Evolutionary conservation across 1,139 yeast genomes (phyloP).

Genomic region (Zygosaccharomyces pseudobailii): DNA sequence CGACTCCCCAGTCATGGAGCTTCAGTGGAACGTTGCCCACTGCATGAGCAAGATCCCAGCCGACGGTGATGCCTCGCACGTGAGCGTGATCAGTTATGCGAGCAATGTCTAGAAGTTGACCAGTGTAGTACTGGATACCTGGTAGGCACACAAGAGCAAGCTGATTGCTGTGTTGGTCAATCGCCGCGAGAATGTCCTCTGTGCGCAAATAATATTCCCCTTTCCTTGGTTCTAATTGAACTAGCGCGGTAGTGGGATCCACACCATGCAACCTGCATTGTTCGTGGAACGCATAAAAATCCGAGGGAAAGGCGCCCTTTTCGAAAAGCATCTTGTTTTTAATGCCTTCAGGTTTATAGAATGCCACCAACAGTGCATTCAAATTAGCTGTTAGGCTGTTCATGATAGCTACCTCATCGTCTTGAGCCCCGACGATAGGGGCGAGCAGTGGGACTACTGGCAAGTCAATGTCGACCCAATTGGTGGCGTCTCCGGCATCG

Average conservation of each 20-base stretch:
- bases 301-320: slow-evolving; percentile 87
- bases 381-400: slow-evolving; percentile 80
- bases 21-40: slow-evolving; percentile 76
- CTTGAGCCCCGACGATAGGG: slow-evolving; percentile 68
- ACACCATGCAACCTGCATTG: slow-evolving; percentile 60
- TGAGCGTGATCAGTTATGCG: slow-evolving; percentile 61
- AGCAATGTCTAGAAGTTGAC: slow-evolving; percentile 74
- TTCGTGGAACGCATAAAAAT: slow-evolving; percentile 78
- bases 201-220: slow-evolving; percentile 58
- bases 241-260: slow-evolving; percentile 50
- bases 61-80: slow-evolving; percentile 52
- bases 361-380: slow-evolving; percentile 66
- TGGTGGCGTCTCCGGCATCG: slow-evolving; percentile 39
- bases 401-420: slow-evolving; percentile 78
- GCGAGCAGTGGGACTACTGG: slow-evolving; percentile 68
- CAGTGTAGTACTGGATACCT: slow-evolving; percentile 89
- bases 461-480: slow-evolving; percentile 82
- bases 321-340: slow-evolving; percentile 76
- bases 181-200: slow-evolving; percentile 52
- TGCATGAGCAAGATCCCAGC: slow-evolving; percentile 97
- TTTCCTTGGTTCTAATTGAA: slow-evolving; percentile 55
- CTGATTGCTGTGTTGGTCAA: slow-evolving; percentile 56
- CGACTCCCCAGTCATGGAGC: slow-evolving; percentile 84
- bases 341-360: slow-evolving; percentile 60
- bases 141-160: slow-evolving; percentile 75